Conservation (phyloP, 2,329 filamentous ascomycete species). For the Aureobasidium pullulans region DNA sequence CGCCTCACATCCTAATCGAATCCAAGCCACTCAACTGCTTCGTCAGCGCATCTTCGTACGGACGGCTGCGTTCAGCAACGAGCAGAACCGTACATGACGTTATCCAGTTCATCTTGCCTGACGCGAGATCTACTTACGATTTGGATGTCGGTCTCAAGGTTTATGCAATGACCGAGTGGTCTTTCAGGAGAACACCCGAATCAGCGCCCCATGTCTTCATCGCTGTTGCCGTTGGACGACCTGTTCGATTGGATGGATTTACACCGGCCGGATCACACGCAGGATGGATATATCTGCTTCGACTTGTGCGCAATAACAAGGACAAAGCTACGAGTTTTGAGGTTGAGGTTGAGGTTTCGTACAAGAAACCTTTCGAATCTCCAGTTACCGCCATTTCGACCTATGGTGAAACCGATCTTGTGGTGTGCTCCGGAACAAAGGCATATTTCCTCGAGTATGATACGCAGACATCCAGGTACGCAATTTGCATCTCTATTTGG, state of each 20-base stretch:
- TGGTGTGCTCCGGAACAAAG: conserved; percentile 38
- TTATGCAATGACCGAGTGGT: conserved; percentile 57
- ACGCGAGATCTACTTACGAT: conserved; percentile 22
- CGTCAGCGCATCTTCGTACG: conserved; percentile 39
- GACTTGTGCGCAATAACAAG: conserved; percentile 24
- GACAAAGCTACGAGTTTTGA: conserved; percentile 32
- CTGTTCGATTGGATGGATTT: neutral
- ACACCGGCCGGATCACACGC: conserved; percentile 19
- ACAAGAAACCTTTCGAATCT: conserved; percentile 29
- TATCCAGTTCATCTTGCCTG: neutral
- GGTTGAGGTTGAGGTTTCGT: conserved; percentile 33
- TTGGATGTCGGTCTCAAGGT: conserved; percentile 54
- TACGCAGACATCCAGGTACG: conserved; percentile 13
- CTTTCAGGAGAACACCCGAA: conserved; percentile 31
- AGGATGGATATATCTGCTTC: conserved; percentile 41
- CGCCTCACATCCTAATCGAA: conserved; percentile 36
- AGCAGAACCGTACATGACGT: neutral
- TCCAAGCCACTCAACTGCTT: conserved; percentile 40
- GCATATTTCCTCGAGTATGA: conserved; percentile 37
- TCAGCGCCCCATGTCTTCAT: conserved; percentile 49
- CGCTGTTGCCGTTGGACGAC: conserved; percentile 45
- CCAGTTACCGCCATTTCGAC: conserved; percentile 52
- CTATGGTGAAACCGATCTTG: conserved; percentile 49
- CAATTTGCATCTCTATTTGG: neutral
- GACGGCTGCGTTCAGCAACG: conserved; percentile 24